phyloP scores from a whole-genome alignment of 495 filamentous ascomycete genomes.

The Wilcoxina mikolae region DNA sequence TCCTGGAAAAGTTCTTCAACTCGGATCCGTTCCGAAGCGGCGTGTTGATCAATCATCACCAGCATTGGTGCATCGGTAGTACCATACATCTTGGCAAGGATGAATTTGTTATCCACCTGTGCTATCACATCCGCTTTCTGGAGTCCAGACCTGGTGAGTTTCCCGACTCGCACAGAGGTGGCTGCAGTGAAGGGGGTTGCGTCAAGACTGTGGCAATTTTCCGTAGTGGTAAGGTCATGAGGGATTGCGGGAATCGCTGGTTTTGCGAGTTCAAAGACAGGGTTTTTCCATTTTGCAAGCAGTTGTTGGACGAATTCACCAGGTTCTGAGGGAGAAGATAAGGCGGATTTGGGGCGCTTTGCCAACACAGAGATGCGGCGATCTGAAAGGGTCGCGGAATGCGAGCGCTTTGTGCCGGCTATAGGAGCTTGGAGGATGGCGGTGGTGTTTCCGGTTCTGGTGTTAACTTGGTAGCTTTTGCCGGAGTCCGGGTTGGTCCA shows the following conservation, averaged over 20 bases:
- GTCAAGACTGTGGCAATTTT: background rate
- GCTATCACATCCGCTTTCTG: conserved; percentile 48
- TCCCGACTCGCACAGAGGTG: conserved; percentile 31
- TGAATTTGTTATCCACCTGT: conserved; percentile 84
- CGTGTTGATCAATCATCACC: conserved; percentile 83
- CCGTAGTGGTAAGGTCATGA: background rate
- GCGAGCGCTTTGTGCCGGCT: background rate
- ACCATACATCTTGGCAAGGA: conserved; percentile 47
- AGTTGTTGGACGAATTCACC: conserved; percentile 3
- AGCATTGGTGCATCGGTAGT: conserved; percentile 32
- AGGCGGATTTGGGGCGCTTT: background rate
- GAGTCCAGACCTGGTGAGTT: conserved; percentile 55
- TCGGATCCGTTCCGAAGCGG: conserved; percentile 75
- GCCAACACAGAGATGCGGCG: background rate
- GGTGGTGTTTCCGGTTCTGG: conserved; percentile 40
- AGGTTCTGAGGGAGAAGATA: background rate
- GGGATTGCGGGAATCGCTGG: conserved; percentile 35
- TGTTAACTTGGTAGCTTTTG: conserved; percentile 42
- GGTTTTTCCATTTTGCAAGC: conserved; percentile 42
- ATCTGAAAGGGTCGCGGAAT: background rate
- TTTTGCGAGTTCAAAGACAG: conserved; percentile 43
- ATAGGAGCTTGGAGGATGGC: background rate
- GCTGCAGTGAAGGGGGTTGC: background rate
- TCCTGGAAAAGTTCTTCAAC: conserved; percentile 55
- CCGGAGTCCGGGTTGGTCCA: conserved; percentile 61